Conservation (phyloP, 495 filamentous ascomycete genomes). For the Poronia punctata region DNA sequence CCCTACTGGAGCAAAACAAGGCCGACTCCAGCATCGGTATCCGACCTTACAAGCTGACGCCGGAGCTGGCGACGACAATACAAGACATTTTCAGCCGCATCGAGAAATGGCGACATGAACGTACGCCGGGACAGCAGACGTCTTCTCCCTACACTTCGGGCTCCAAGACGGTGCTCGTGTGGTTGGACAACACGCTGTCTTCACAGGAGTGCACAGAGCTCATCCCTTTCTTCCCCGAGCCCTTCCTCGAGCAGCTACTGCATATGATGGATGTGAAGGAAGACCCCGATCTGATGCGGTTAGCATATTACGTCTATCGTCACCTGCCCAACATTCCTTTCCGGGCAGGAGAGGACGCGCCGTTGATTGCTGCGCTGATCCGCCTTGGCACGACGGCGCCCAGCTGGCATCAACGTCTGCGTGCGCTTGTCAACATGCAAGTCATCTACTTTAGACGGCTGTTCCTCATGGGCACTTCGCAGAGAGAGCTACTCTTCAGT, state of each 20-base stretch:
- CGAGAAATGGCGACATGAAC: conserved; percentile 79
- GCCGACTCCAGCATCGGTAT: conserved; percentile 73
- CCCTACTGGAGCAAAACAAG: conserved; percentile 72
- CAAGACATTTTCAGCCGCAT: conserved; percentile 71
- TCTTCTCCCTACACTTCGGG: conserved; percentile 92
- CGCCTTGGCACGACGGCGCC: conserved; percentile 77
- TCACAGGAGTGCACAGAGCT: conserved; percentile 90
- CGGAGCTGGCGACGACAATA: conserved; percentile 67
- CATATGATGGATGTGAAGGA: conserved; percentile 99
- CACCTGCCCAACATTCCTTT: conserved; percentile 96
- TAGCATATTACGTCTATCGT: conserved; percentile 95
- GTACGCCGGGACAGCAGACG: conserved; percentile 82
- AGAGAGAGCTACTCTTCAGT: conserved; percentile 76
- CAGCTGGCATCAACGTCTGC: conserved; percentile 94
- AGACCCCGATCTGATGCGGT: conserved; percentile 87
- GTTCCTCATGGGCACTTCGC: conserved; percentile 73
- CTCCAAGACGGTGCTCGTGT: conserved; percentile 90
- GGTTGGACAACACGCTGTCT: conserved; percentile 87
- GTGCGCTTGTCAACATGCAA: conserved; percentile 98
- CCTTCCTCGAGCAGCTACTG: conserved; percentile 83
- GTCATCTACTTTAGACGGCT: conserved; percentile 97
- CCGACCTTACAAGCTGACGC: conserved; percentile 70
- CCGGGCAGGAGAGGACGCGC: conserved; percentile 71
- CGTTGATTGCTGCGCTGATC: conserved; percentile 79
- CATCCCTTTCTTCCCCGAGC: conserved; percentile 80